Base-by-base conservation (phyloP, 2,329 filamentous ascomycete species). In the Colletotrichum acutatum region DNA sequence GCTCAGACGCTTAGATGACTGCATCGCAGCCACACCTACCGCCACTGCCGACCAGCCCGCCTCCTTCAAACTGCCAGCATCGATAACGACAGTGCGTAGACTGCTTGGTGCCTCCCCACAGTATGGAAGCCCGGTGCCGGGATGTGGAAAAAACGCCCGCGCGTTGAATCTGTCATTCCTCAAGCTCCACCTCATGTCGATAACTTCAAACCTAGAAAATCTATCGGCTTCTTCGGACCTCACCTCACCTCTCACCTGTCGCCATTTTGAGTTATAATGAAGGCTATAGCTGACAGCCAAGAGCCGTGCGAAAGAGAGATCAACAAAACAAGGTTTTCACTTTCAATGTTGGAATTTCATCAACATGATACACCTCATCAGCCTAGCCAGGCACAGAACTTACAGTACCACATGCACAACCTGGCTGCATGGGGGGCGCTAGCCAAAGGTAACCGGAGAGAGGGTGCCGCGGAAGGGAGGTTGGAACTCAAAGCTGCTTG, bases 251-350 rank as follows among this genome's bases (percentile, higher is more conserved):
- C 19, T 9, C 42, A 63, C 22, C 16, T 42, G 32, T 46, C n/a
- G 56, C 28, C 28, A 30, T 16, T 37, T 37, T 49, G 56, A 46
- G 46, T 61, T 58, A 60, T 64, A 63, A 59, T 32, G 5, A 59
- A 30, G 16, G 24, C 32, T 30, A 26, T 64, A 53, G 56, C 52
- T 26, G 16, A 56, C n/a, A 34, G 16, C 37, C 12, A 16, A 54
- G 30, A 32, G 24, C 28, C 56, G 54, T 56, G 22, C 34, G 19
- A 65, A 57, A 37, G 26, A 34, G 61, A 52, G n/a, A 12, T 19
- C 57, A 56, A 61, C 60, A n/a, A 72, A 72, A 73, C 60, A 70
- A 57, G 65, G 34, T 73, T 73, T 72, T 65, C 30, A 24, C 26
- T 24, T 30, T 58, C 26, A 19, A 34, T 24, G 58, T 32, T 49